Conservation (phyloP, 2,329 filamentous ascomycete species). For the Fusarium sp. region DNA sequence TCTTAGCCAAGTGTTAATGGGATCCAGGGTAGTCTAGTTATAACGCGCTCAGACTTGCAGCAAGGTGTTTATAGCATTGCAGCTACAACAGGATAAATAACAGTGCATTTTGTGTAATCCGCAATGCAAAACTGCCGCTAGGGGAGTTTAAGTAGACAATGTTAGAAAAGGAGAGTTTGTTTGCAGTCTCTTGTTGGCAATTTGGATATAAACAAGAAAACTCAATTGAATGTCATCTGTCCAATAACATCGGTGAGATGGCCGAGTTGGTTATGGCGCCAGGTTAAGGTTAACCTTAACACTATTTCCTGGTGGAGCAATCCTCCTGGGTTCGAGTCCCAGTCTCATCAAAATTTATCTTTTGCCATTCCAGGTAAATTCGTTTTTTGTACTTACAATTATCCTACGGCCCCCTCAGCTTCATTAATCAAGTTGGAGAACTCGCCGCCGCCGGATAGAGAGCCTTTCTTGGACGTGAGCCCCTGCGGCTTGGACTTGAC, state of each 20-base stretch:
- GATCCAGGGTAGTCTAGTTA: too few species aligned
- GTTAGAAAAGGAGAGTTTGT: too few species aligned
- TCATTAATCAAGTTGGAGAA: too few species aligned
- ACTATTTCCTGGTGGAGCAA: slow-evolving; percentile 12
- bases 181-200: too few species aligned
- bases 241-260: slow-evolving; percentile 36
- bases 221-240: too few species aligned
- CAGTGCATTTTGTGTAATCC: too few species aligned
- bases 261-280: slow-evolving; percentile 16
- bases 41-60: too few species aligned
- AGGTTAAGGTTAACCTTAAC: slow-evolving; percentile 11
- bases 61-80: too few species aligned
- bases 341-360: slow-evolving; percentile 30
- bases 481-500: not conserved
- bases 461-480: not conserved
- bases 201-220: too few species aligned
- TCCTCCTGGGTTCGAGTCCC: slow-evolving; percentile 14
- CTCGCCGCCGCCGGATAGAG: not conserved
- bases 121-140: too few species aligned
- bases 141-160: too few species aligned
- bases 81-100: too few species aligned
- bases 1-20: not conserved
- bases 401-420: not conserved
- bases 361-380: not conserved
- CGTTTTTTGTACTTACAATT: not conserved